Evolutionary conservation across 169 alveolate genomes (phyloP), one percentile per base, ranked within the genome.

Genomic region (Plasmodium vivax): DNA sequence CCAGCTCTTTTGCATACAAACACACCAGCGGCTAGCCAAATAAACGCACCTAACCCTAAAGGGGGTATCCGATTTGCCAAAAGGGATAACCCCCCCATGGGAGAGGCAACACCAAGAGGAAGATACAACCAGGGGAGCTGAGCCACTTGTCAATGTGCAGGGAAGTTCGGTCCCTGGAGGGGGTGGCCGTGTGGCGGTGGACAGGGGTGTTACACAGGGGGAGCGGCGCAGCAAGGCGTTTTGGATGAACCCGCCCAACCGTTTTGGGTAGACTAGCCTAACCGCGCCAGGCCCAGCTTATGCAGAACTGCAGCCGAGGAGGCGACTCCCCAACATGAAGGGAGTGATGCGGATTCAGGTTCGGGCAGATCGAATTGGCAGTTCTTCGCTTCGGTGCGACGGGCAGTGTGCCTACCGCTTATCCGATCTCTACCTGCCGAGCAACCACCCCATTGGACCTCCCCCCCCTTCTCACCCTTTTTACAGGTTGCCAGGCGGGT

Each of bases 401-500:
- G 41, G 41, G 41, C 56, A 45, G 1, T 2, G 4, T 4, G 12
- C 16, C 16, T 45, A 10, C 1, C n/a, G 56, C 5, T 51, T 23
- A 14, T 51, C 62, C 14, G 23, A 51, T 14, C 62, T 14, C 62
- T 68, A 0, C 77, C 32, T 68, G 34, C 38, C 38, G 14, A 19
- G 7, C 43, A 23, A 68, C 14, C 38, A 27, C 41, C 3, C 38
- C 9, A 19, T 68, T 68, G 30, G 7, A 68, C 43, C 68, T 2
- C 36, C 32, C 77, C 4, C 45, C n/a, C n/a, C n/a, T n/a, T n/a
- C n/a, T n/a, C n/a, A n/a, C 5, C 38, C 1, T n/a, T 32, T 30
- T 47, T 84, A 32, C 54, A 90, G 94, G 19, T 90, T 68, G 30
- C 41, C 19, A 36, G 94, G 71, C 36, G 51, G 74, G 45, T 90